Evolutionary conservation across 345 rosid species (phyloP), one percentile per base, ranked within the genome.

Genomic region (Camelina hispida): DNA sequence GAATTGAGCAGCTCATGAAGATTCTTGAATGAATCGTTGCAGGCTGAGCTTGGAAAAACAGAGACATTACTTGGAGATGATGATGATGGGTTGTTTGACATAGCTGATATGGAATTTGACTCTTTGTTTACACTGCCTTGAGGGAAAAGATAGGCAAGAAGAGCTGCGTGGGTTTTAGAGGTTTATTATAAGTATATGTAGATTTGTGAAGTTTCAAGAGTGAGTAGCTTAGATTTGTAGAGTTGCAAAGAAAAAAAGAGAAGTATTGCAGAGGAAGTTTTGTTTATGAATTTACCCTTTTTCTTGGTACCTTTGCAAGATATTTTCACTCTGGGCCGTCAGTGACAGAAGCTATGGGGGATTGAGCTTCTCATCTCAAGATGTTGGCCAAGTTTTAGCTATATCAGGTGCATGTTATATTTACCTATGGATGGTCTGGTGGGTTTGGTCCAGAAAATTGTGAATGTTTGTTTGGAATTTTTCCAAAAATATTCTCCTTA

Each of bases 11-110:
- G 11, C 11, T 48, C 22, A 8, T 48, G 55, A 20, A 51, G 59
- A 51, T 37, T 42, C 12, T 11, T 43, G 47, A 7, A 8, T 75
- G 64, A 62, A 25, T 40, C 3, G 23, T 66, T 69, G 80, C 87
- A 93, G 98, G 96, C 94, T 23, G 87, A 85, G 74, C 96, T 81
- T 28, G 86, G 79, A 15, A 76, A 76, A 52, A 72, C 84, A 53
- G 77, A 82, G 57, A 85, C 85, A 73, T 80, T 72, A 69, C 58
- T 84, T 9, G 62, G 74, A 63, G 63, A 79, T 17, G 63, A 48
- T 1, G 76, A 46, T 56, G 87, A 85, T 32, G 58, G 13, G 10
- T 72, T 78, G 74, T 78, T 72, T 3, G 78, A 72, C 18, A 52
- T 62, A 0, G 70, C 79, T 46, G 82, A 84, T 43, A 82, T 91